Conservation (phyloP, 2,329 filamentous ascomycete genomes). For the Calonectria pteridis region DNA sequence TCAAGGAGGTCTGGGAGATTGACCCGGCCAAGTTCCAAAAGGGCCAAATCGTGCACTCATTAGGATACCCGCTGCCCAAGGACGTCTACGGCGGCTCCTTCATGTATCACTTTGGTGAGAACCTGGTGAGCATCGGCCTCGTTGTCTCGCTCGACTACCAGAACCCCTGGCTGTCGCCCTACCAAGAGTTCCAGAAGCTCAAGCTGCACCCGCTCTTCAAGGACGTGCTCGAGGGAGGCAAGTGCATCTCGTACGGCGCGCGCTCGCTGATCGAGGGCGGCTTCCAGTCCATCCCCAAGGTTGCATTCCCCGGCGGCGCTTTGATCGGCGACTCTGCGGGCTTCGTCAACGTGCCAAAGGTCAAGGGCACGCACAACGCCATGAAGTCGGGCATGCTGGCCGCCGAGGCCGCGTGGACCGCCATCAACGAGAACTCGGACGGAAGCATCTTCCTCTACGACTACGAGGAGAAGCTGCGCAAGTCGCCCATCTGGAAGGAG, state of each 20-base stretch:
- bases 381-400: slow-evolving; percentile 99
- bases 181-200: slow-evolving; percentile 97
- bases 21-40: slow-evolving; percentile 91
- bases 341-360: slow-evolving; percentile 97
- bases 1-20: slow-evolving; percentile 99
- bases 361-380: slow-evolving; percentile 97
- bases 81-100: slow-evolving; percentile 98
- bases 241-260: slow-evolving; percentile 96
- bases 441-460: slow-evolving; percentile 91
- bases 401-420: slow-evolving; percentile 88
- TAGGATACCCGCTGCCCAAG: slow-evolving; percentile 90
- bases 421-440: slow-evolving; percentile 68
- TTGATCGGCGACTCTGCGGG: slow-evolving; percentile 96
- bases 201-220: slow-evolving; percentile 96
- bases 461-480: slow-evolving; percentile 90
- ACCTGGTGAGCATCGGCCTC: slow-evolving; percentile 90
- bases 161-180: slow-evolving; percentile 96
- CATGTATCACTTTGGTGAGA: slow-evolving; percentile 99
- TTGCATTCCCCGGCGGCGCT: slow-evolving; percentile 94
- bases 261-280: slow-evolving; percentile 93
- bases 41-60: slow-evolving; percentile 86
- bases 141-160: slow-evolving; percentile 95
- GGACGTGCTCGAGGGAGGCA: slow-evolving; percentile 90
- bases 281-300: slow-evolving; percentile 97
- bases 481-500: slow-evolving; percentile 93